Base-by-base conservation (phyloP, 345 rosid genomes). In the Capsella bursapastoris region DNA sequence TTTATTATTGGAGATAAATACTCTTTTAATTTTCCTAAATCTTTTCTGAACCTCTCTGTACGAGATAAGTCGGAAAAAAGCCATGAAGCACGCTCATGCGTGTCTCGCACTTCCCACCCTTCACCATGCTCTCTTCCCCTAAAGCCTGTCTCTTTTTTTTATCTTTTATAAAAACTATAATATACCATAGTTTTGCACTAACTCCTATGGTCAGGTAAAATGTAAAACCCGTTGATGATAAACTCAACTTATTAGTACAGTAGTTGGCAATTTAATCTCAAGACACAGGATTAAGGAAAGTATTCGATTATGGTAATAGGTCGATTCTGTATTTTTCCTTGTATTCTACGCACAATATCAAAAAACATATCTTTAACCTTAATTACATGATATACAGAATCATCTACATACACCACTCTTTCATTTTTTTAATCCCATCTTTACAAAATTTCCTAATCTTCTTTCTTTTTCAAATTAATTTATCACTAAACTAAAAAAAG, bases 71-170 rank as follows among this genome's bases (percentile, higher is more conserved):
- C 6, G 35, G n/a, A 5, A 43, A 70, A 48, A 48, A 71, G 72
- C 76, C 72, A 63, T 64, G 71, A 79, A 73, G 78, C 76, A 79
- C 73, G 84, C 58, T 71, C 76, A 79, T 50, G 82, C 82, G 76
- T 68, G 80, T 71, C 73, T 58, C 79, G 38, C 69, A 58, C 75
- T 77, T 68, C 49, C 82, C 71, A 70, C 65, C 52, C 14, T 49
- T 57, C 50, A 51, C 62, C 63, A 44, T 57, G 62, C 57, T 34
- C 62, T 29, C 53, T 61, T 2, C 25, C 38, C 14, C 56, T 29
- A 76, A 76, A 76, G 75, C 75, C 75, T 69, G 79, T 69, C 70
- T 1, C 32, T 47, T 11, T 37, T 38, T 16, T 47, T 25, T 38
- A 38, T 38, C 9, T 7, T n/a, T 37, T 28, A 6, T 58, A 7